Percentiles rank a stretch among this genome's conserved stretches.
These are phyloP conservation scores for Pyrrhoderma lamaoense DNA, from an alignment of 1,284 basidiomycete genomes.

Conservation along the genomic window DNA sequence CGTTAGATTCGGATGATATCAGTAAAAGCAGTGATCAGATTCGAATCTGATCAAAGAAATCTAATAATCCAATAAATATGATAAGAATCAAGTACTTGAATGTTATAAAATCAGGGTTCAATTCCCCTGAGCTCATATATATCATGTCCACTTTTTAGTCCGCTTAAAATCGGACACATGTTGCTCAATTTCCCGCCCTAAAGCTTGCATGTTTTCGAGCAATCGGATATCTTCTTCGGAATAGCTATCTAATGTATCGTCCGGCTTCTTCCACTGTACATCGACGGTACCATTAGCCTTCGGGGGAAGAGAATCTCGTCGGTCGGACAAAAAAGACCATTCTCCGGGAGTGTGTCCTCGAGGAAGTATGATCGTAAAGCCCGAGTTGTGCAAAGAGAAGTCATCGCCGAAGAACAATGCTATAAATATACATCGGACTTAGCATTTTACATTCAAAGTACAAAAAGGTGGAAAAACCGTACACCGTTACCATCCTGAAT, in stretches of 20 bases:
- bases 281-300: neutral
- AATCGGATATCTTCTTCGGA: constrained; percentile 19
- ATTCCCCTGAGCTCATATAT: neutral
- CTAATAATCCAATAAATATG: no score
- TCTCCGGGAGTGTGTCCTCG: constrained; percentile 20
- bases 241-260: constrained; percentile 2
- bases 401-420: constrained; percentile 24
- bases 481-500: constrained; percentile 23
- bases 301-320: constrained; percentile 22
- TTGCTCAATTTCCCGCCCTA: constrained; percentile 20
- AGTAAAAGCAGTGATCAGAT: no score
- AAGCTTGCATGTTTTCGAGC: constrained; percentile 17
- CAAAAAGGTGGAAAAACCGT: neutral
- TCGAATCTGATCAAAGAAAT: no score
- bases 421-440: neutral
- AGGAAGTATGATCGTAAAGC: constrained; percentile 22
- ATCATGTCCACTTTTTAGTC: neutral
- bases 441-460: constrained; percentile 2
- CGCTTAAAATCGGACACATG: constrained; percentile 15
- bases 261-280: constrained; percentile 2
- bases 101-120: no score
- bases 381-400: constrained; percentile 21
- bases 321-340: constrained; percentile 21
- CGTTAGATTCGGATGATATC: no score
- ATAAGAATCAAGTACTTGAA: neutral